A percentile compares a stretch with the other conserved stretches of the same genome.
phyloP scores from a whole-genome alignment of 2,329 filamentous ascomycete species.

The Colletotrichum filicis region DNA sequence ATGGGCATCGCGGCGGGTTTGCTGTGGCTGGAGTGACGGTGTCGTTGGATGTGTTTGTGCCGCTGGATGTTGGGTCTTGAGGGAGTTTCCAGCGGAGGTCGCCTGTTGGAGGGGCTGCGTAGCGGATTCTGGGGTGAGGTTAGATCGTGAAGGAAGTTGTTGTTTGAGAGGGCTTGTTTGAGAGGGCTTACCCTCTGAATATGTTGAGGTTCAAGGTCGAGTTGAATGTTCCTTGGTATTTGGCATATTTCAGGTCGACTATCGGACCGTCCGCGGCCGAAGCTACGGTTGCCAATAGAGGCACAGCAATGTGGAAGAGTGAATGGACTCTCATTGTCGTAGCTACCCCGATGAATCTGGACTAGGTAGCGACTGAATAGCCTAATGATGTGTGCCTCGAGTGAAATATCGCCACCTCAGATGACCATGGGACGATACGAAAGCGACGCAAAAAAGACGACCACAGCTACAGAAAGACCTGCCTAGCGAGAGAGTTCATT shows the following conservation, averaged over 20 bases:
- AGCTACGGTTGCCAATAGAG: not conserved
- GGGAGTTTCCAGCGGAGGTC: constrained; percentile 18
- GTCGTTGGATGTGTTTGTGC: not conserved
- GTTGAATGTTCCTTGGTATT: constrained; percentile 8
- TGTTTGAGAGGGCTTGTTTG: too few species aligned
- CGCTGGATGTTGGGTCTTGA: not conserved
- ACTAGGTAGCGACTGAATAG: too few species aligned
- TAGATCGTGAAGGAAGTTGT: not conserved
- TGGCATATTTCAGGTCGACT: constrained; percentile 13
- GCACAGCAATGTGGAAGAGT: not conserved
- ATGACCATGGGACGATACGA: too few species aligned
- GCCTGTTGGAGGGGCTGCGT: constrained; percentile 15
- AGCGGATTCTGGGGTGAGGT: not conserved
- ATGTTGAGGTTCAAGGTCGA: constrained; percentile 16
- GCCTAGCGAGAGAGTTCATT: too few species aligned
- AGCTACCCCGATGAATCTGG: too few species aligned
- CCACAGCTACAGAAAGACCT: too few species aligned
- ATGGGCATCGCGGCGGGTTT: constrained; percentile 19
- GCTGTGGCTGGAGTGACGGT: not conserved
- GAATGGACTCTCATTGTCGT: not conserved
- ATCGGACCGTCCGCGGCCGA: not conserved
- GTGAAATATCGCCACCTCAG: too few species aligned
- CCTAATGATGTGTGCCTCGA: too few species aligned
- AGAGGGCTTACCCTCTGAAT: constrained; percentile 9
- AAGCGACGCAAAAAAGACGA: too few species aligned